Conservation (phyloP, 2,329 filamentous ascomycete genomes). For the Cladosporium halotolerans region DNA sequence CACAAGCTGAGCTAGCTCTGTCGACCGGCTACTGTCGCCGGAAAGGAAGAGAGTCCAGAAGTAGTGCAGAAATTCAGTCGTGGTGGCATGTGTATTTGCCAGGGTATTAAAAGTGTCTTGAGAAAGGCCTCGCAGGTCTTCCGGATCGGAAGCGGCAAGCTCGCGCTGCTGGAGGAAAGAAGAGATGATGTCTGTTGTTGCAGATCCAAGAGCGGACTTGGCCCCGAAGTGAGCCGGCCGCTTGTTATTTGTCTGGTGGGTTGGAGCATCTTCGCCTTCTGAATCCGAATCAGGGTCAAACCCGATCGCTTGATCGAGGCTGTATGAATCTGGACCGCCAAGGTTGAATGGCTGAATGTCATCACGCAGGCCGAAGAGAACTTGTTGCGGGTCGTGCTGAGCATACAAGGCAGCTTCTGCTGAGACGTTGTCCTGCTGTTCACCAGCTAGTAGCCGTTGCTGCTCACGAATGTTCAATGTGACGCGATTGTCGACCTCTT, state of each 20-base stretch:
- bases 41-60: slow-evolving; percentile 93
- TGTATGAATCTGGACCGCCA: slow-evolving; percentile 28
- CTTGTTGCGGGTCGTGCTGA: slow-evolving; percentile 62
- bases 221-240: slow-evolving; percentile 17
- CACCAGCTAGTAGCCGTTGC: slow-evolving; percentile 66
- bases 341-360: slow-evolving; percentile 50
- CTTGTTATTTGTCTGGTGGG: slow-evolving; percentile 33
- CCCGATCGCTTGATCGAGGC: slow-evolving; percentile 58
- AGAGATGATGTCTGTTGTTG: slow-evolving; percentile 43
- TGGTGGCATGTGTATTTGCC: slow-evolving; percentile 81
- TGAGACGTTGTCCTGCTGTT: slow-evolving; percentile 34
- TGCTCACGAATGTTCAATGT: slow-evolving; percentile 85
- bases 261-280: slow-evolving; percentile 42
- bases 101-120: slow-evolving; percentile 53
- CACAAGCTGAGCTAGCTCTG: slow-evolving; percentile 72
- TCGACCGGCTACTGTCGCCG: slow-evolving; percentile 66
- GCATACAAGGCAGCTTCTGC: slow-evolving; percentile 54
- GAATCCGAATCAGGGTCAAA: slow-evolving; percentile 60
- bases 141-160: slow-evolving; percentile 17
- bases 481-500: slow-evolving; percentile 68
- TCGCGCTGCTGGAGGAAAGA: slow-evolving; percentile 7
- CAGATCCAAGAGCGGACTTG: slow-evolving; percentile 36
- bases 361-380: slow-evolving; percentile 57
- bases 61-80: slow-evolving; percentile 91
- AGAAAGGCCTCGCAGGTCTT: slow-evolving; percentile 31